These are phyloP conservation scores for Powellomyces hirtus DNA, from an alignment of 192 early-diverging fungal species.

Conservation along the genomic window DNA sequence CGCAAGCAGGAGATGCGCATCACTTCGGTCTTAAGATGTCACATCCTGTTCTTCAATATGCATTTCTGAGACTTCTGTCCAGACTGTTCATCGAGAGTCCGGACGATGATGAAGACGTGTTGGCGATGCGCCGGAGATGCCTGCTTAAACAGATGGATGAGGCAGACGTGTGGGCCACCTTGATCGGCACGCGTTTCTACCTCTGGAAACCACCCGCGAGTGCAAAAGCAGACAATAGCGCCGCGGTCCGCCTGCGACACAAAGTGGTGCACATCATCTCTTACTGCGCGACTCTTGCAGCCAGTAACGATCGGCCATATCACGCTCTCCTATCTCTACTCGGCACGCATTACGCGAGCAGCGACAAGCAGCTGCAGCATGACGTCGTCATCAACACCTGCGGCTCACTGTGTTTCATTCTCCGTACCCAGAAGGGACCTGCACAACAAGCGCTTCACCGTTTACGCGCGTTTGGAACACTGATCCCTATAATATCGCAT, in stretches of 20 bases:
- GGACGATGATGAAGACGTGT: not conserved
- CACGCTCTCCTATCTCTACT: slow-evolving; percentile 16
- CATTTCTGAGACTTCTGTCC: not conserved
- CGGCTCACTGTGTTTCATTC: not conserved
- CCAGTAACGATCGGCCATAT: not conserved
- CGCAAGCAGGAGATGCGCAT: no score
- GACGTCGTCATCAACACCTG: no score
- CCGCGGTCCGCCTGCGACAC: not conserved
- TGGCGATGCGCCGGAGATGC: not conserved
- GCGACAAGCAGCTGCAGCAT: no score
- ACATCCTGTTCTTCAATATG: no score
- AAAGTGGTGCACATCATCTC: not conserved
- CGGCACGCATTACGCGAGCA: no score
- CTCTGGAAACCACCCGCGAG: not conserved
- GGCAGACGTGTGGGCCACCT: not conserved
- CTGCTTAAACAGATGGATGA: slow-evolving; percentile 6
- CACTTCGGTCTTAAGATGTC: no score
- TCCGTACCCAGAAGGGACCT: not conserved
- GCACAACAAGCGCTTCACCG: slow-evolving; percentile 3
- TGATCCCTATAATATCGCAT: not conserved
- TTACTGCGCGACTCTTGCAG: slow-evolving; percentile 1
- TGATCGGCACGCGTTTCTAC: slow-evolving; percentile 4
- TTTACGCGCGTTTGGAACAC: not conserved
- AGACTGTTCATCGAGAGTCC: not conserved
- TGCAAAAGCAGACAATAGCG: not conserved